These are phyloP conservation scores for Leishmania major DNA, from an alignment of 208 protist species.

Conservation along the genomic window DNA sequence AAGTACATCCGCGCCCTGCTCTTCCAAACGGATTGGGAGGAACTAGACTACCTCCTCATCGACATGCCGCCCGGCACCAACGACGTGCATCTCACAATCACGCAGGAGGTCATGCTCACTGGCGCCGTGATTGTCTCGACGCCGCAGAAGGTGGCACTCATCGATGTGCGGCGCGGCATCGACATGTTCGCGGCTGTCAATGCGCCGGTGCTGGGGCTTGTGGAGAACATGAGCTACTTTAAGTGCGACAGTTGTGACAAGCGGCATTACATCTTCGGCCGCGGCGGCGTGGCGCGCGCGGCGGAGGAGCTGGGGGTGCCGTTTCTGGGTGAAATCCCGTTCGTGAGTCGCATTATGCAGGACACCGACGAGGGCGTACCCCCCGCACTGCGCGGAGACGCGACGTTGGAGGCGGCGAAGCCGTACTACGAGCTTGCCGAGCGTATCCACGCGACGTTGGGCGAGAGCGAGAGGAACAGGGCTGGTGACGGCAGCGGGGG, in stretches of 20 bases:
- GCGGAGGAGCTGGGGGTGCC: conserved; percentile 89
- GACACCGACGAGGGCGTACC: conserved; percentile 92
- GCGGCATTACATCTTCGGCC: conserved; percentile 93
- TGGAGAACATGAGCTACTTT: conserved; percentile 99
- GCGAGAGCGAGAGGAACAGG: conserved; percentile 1
- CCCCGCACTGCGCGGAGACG: conserved; percentile 85
- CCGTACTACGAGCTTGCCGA: conserved; percentile 84
- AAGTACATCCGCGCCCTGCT: conserved; percentile 91
- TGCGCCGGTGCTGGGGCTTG: conserved; percentile 94
- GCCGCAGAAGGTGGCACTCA: conserved; percentile 94
- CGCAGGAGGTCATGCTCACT: conserved; percentile 83
- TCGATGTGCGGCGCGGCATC: conserved; percentile 90
- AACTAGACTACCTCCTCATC: conserved; percentile 92
- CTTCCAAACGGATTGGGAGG: conserved; percentile 91
- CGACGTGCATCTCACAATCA: conserved; percentile 93
- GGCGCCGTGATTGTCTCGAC: conserved; percentile 97
- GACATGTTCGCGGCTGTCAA: conserved; percentile 97
- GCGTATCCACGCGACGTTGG: conserved; percentile 45
- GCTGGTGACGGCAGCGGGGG: background rate
- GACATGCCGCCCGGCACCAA: conserved; percentile 94
- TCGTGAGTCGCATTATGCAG: conserved; percentile 89
- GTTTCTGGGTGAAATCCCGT: conserved; percentile 94
- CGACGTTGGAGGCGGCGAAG: conserved; percentile 57
- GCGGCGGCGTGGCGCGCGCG: conserved; percentile 83
- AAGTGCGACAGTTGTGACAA: conserved; percentile 91